Base-by-base conservation (phyloP, 2,329 filamentous ascomycete species). In the Coniochaeta prunicola region DNA sequence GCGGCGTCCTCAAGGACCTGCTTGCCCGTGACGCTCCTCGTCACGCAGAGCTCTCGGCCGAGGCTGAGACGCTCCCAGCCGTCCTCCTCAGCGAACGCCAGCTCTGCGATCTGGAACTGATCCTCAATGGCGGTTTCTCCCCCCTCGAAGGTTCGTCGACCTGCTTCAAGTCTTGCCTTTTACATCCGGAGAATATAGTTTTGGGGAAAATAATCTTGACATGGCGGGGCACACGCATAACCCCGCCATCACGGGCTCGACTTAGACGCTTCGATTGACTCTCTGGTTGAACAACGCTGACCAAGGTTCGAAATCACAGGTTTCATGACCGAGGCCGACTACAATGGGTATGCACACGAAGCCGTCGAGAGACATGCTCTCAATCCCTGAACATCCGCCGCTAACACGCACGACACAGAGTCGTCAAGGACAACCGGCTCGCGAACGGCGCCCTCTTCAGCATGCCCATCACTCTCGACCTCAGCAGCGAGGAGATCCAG, bases 271-370 rank as follows among this genome's bases (percentile, higher is more conserved):
- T 13, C 21, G 8, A 21, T 36, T 2, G 53, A 24, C 30, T 55
- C 33, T 28, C 6, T n/a, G 33, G 45, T 6, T 33, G 54, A 26
- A 56, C 31, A 45, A 53, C 38, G 34, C 48, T 34, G 54, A 59
- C 19, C 50, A 30, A 15, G 45, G n/a, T n/a, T 21, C n/a, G 28
- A 57, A 61, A 50, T 66, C 33, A 58, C 69, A 96, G 91, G 92
- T 70, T 99, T 99, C 81, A 89, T 99, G 89, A 96, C 85, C 75
- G 87, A 99, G 82, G 89, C 91, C 77, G 94, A 99, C 77, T 99
- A 96, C 82, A 89, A 96, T 76, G 87, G 90, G 91, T 93, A 84
- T 66, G 82, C 45, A 28, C 21, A 12, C 48, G n/a, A n/a, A 15
- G 24, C 28, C 48, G 33, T 19, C 30, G 30, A 30, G 31, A 15